Conservation (phyloP, 352 stramenopile genomes). For the Pythium brachiatum region DNA sequence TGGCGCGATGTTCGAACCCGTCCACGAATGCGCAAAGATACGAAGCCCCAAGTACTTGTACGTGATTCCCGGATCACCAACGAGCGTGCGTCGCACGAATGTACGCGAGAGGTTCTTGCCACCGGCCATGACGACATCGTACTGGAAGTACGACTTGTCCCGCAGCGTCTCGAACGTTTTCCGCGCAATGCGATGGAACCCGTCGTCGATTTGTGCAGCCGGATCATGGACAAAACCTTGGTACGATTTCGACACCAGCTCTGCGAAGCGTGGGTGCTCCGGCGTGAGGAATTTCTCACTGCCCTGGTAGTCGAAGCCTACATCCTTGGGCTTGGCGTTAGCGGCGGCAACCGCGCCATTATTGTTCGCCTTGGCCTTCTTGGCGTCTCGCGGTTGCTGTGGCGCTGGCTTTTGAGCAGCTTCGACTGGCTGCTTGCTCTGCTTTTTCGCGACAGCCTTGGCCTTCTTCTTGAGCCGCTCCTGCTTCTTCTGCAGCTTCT, state of each 20-base stretch:
- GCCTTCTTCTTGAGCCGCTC: conserved; percentile 31
- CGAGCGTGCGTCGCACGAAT: conserved; percentile 74
- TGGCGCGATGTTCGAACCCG: conserved; percentile 16
- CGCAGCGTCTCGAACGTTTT: conserved; percentile 28
- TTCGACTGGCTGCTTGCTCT: conserved; percentile 9
- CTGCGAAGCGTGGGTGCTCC: conserved; percentile 17
- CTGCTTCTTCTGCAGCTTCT: conserved; percentile 31
- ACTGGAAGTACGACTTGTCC: conserved; percentile 41
- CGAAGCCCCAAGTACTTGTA: conserved; percentile 89
- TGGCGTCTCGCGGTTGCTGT: not conserved
- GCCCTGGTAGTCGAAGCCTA: conserved; percentile 21
- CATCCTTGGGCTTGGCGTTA: not conserved
- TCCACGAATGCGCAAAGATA: conserved; percentile 82
- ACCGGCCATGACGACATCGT: conserved; percentile 46
- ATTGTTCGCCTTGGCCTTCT: conserved; percentile 12
- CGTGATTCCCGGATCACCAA: conserved; percentile 81
- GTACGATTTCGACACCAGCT: conserved; percentile 23
- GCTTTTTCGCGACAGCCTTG: conserved; percentile 21
- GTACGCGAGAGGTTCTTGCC: conserved; percentile 52
- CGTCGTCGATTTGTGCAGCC: conserved; percentile 10
- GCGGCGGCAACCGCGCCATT: not conserved
- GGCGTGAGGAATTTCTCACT: conserved; percentile 28
- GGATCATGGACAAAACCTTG: conserved; percentile 29
- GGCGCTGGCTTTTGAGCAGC: not conserved
- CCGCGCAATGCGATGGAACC: conserved; percentile 19